phyloP scores from a whole-genome alignment of 306 rosid species.

The Corylus avellana region DNA sequence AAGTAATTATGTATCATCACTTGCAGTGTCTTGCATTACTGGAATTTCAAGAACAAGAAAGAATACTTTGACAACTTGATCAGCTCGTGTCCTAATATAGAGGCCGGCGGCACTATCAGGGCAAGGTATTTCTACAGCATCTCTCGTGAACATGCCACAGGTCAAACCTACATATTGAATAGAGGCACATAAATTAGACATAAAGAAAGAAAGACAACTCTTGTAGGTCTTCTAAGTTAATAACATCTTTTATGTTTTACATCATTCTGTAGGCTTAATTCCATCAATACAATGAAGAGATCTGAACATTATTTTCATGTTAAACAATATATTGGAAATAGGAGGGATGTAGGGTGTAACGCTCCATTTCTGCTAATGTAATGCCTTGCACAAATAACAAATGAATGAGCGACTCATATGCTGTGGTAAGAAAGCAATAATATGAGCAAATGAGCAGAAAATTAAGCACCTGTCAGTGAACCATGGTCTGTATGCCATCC shows the following conservation, averaged over 20 bases:
- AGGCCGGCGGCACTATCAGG: too few species aligned
- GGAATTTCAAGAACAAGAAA: too few species aligned
- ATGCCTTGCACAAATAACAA: background rate
- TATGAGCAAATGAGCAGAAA: too few species aligned
- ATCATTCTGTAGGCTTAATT: constrained; percentile 7
- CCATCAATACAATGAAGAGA: constrained; percentile 14
- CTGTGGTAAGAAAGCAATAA: background rate
- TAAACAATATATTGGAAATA: background rate
- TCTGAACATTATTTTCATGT: constrained; percentile 7
- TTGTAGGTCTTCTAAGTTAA: background rate
- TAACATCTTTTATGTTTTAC: background rate
- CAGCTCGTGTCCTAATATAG: too few species aligned
- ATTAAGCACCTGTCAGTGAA: too few species aligned
- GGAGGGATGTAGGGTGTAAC: background rate
- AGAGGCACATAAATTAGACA: background rate
- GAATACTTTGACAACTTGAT: too few species aligned
- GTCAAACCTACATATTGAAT: too few species aligned
- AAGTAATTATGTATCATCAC: constrained; percentile 4
- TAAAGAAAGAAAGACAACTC: constrained; percentile 11
- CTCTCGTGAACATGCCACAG: too few species aligned
- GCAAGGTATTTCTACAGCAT: too few species aligned
- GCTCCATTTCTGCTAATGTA: background rate
- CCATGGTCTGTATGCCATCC: too few species aligned
- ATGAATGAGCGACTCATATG: background rate
- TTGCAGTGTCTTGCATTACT: too few species aligned